phyloP scores from a whole-genome alignment of 192 early-diverging fungal genomes.

The Coemansia sp. region DNA sequence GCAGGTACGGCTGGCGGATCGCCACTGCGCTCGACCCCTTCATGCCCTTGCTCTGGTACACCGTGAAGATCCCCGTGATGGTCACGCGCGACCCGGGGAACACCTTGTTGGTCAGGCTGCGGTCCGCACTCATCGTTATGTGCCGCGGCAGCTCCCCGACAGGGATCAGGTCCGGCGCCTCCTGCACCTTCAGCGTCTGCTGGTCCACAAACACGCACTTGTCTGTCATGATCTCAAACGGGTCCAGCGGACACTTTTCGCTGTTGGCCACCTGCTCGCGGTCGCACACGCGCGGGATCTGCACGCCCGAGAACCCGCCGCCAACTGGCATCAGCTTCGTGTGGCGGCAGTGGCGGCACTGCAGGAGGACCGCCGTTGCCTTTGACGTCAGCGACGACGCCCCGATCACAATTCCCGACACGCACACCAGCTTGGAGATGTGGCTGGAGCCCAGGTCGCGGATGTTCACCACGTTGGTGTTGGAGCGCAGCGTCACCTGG shows the following conservation, averaged over 20 bases:
- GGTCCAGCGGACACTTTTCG: constrained; percentile 70
- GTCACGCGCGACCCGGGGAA: constrained; percentile 91
- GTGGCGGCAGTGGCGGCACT: constrained; percentile 86
- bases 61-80: constrained; percentile 93
- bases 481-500: constrained; percentile 86
- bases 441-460: constrained; percentile 80
- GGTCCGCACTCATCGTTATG: constrained; percentile 86
- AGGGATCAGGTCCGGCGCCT: constrained; percentile 94
- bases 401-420: constrained; percentile 95
- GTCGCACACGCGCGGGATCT: constrained; percentile 88
- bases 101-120: constrained; percentile 81
- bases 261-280: constrained; percentile 38
- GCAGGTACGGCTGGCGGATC: constrained; percentile 90
- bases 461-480: constrained; percentile 84
- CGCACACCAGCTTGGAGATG: constrained; percentile 91
- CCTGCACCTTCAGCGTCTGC: constrained; percentile 96
- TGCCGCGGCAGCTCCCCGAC: constrained; percentile 98
- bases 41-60: constrained; percentile 74
- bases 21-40: constrained; percentile 81
- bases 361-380: constrained; percentile 84
- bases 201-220: constrained; percentile 96
- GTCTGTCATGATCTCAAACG: constrained; percentile 93
- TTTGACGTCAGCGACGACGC: constrained; percentile 85
- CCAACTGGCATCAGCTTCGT: constrained; percentile 78
- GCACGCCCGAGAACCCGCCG: constrained; percentile 81